Evolutionary conservation across 371 early-diverging fungal genomes (phyloP).

Genomic region (Actinomortierella ambigua): DNA sequence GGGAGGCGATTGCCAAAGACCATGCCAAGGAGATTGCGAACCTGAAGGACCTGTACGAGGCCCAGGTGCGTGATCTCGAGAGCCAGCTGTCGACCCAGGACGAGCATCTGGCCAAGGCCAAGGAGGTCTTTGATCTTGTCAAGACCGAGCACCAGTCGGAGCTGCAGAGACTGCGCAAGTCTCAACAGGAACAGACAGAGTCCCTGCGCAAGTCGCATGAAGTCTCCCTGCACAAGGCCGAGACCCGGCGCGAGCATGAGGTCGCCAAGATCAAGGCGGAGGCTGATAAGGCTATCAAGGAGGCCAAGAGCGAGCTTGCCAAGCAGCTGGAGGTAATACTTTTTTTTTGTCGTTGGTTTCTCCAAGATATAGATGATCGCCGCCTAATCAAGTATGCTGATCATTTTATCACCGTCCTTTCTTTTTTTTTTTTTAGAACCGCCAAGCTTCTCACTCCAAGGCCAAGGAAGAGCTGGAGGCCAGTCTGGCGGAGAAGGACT

Average conservation of each 20-base stretch:
- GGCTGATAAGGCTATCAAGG: constrained; percentile 23
- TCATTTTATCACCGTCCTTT: not conserved
- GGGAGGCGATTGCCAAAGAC: constrained; percentile 20
- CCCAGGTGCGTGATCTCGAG: constrained; percentile 33
- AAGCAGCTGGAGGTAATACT: constrained; percentile 16
- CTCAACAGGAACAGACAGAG: constrained; percentile 21
- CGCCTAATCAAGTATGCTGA: not conserved
- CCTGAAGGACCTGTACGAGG: constrained; percentile 26
- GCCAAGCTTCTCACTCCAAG: constrained; percentile 14
- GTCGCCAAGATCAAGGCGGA: constrained; percentile 10
- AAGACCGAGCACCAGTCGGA: constrained; percentile 29
- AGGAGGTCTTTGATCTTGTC: constrained; percentile 18
- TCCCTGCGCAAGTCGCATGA: constrained; percentile 1
- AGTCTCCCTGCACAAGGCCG: constrained; percentile 12
- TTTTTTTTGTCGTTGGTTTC: not conserved
- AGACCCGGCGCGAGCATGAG: constrained; percentile 21
- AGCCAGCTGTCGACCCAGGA: constrained; percentile 31
- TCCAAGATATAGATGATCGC: not conserved
- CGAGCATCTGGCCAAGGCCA: constrained; percentile 7
- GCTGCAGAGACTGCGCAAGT: constrained; percentile 19
- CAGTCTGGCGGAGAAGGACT: constrained; percentile 25
- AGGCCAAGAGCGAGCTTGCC: constrained; percentile 26
- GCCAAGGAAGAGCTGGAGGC: constrained; percentile 12
- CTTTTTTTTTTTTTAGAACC: constrained; percentile 5
- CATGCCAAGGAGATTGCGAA: constrained; percentile 28